Evolutionary conservation across 176 grass and related monocot species (phyloP).

Genomic region (Rhipidocladum racemiflorum): DNA sequence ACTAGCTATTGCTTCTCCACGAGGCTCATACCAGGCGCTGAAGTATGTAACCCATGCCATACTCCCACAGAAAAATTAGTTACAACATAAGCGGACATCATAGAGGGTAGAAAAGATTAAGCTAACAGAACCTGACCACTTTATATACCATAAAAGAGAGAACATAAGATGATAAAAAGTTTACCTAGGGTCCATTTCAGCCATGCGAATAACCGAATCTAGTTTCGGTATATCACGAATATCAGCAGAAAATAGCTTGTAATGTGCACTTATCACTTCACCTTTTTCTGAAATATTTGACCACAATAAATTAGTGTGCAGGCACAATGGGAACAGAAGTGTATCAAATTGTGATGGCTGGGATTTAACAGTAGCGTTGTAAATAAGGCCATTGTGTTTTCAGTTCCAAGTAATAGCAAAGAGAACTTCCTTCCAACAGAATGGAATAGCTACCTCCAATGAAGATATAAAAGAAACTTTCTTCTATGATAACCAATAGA

Average conservation of each 20-base stretch:
- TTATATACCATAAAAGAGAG: neutral
- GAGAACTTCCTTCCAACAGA: neutral
- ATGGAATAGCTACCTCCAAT: neutral
- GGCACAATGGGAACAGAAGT: neutral
- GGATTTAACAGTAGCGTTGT: neutral
- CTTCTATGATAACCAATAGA: neutral
- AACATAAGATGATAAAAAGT: neutral
- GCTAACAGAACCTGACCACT: neutral
- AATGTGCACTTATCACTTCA: constrained; percentile 75
- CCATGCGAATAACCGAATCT: constrained; percentile 63
- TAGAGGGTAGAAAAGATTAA: neutral
- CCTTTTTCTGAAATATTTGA: constrained; percentile 70
- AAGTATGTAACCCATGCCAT: no score
- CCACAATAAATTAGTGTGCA: constrained; percentile 18
- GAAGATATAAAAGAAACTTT: neutral
- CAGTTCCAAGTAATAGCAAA: neutral
- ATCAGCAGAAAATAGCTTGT: constrained; percentile 87
- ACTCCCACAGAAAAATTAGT: constrained; percentile 6
- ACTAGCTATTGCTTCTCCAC: no score
- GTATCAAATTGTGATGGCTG: neutral
- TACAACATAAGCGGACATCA: neutral
- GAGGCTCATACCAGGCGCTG: no score
- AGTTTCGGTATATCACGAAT: constrained; percentile 73
- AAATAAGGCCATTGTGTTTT: neutral
- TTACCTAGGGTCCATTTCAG: constrained; percentile 77